Conservation (phyloP, 768 basidiomycete species). For the Ephemerocybe angulata region DNA sequence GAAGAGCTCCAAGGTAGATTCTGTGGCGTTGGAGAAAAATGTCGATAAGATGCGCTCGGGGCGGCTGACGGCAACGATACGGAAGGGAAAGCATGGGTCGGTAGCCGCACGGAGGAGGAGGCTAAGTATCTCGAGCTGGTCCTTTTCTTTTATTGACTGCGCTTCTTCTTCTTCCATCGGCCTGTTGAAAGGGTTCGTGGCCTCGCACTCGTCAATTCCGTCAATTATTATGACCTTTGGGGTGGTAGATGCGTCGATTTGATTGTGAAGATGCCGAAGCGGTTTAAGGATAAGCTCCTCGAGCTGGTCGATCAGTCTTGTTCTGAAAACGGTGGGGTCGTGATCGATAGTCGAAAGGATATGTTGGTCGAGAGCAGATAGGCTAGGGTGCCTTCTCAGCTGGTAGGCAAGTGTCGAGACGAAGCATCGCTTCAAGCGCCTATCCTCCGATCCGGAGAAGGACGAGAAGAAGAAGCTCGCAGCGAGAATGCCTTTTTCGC, state of each 20-base stretch:
- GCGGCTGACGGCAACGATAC: background rate
- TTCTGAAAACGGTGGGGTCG: no score
- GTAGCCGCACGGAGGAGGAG: background rate
- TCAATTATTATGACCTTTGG: constrained; percentile 6
- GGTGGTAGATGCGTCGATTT: background rate
- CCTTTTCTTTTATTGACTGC: background rate
- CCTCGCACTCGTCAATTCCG: constrained; percentile 10
- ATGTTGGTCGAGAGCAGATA: no score
- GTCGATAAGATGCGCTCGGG: background rate
- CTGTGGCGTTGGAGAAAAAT: background rate
- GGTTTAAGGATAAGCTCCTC: no score
- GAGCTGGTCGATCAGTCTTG: no score
- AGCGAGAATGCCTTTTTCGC: no score
- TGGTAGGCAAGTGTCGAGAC: no score
- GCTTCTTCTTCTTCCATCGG: background rate
- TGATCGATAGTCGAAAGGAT: no score
- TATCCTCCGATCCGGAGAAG: no score
- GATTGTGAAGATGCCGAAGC: no score
- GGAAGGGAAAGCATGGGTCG: background rate
- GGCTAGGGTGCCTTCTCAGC: no score
- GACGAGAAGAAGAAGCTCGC: no score
- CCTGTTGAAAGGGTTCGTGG: background rate
- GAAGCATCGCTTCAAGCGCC: no score
- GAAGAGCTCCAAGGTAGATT: background rate
- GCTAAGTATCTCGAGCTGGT: background rate